Base-by-base conservation (phyloP, 805 yeast species). In the Candida hispaniensis region DNA sequence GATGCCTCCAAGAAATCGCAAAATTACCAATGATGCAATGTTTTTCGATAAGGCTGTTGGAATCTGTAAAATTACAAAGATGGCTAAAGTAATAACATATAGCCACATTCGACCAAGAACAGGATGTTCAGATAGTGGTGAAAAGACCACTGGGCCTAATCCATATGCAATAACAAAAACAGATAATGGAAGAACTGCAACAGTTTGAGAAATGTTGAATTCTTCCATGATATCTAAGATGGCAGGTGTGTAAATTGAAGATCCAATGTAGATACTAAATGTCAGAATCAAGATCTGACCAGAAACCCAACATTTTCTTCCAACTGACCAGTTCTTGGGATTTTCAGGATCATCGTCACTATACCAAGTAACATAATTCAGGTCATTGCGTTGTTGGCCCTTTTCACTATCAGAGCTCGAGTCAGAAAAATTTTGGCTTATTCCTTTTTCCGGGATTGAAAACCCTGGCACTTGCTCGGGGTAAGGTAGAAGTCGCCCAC, bases 1-100 rank as follows among this genome's bases (percentile, higher is more conserved):
- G 14, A 76, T 63, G 1, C 94, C 94, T 14, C 80, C 64, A 50
- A 83, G 71, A 52, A 81, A 81, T 47, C 78, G 58, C 38, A 69
- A 48, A 0, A 67, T 58, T 10, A 64, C 55, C 40, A 72, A 50
- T 0, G 68, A 69, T 6, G 67, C 72, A 34, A 74, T 64, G 46
- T 67, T 66, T 8, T 58, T 44, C 2, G 60, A 60, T 30, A 67
- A 52, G 3, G 76, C 76, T 18, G 67, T 60, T 16, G 75, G 75
- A 23, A 72, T 62, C 45, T 73, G 79, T 21, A 73, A 51, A 11
- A 71, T 54, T 36, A 59, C 50, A 41, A 67, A 72, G 2, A 69
- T 30, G 40, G 64, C 54, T 16, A 71, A 47, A 0, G 75, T 61
- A 14, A 55, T 30, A 18, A 64, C 53, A 46, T 73, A 73, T 28